Evolutionary conservation across 352 stramenopile genomes (phyloP), one percentile per base, ranked within the genome.

Genomic region (Phytophthora europaea): DNA sequence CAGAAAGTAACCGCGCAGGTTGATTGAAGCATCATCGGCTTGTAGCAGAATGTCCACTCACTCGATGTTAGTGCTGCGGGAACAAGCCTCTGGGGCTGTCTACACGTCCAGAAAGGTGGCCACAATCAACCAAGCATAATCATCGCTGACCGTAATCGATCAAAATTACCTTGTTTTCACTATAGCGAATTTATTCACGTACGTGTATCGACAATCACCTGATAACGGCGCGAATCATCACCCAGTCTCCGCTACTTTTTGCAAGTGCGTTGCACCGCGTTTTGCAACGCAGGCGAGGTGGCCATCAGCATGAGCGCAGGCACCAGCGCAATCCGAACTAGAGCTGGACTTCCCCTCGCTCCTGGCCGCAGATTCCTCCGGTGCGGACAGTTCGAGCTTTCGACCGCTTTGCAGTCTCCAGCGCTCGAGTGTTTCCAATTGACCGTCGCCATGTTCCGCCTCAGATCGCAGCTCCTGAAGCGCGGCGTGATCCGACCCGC

Each of bases 301-400:
- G 57, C 65, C 65, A 50, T 72, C 58, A 72, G 50, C 65, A 56
- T 6, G 22, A 4, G 23, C 22, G 18, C 33, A 52, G 54, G 33
- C 59, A 8, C 54, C 43, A 65, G 55, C 64, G 47, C 55, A 71
- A 71, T 66, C 55, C 33, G 4, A 47, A 45, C 55, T 45, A 33
- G 31, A 67, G 33, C 40, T 50, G 60, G 48, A 67, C 33, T 36
- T 33, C 23, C 36, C 61, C 33, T 47, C 56, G 20, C 13, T 66
- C 58, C 38, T 68, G 51, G n/a, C 66, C 66, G 16, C 66, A 64
- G 28, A 59, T 73, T 68, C 66, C 59, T 73, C 66, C 31, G 66
- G 51, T 73, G 7, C 47, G 28, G 40, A 47, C 61, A 65, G 33
- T 58, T 56, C 48, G 56, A 67, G 57, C 58, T 56, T 60, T 67